These are phyloP conservation scores for Zygotorulaspora danielsina DNA, from an alignment of 805 yeast genomes.

Conservation along the genomic window DNA sequence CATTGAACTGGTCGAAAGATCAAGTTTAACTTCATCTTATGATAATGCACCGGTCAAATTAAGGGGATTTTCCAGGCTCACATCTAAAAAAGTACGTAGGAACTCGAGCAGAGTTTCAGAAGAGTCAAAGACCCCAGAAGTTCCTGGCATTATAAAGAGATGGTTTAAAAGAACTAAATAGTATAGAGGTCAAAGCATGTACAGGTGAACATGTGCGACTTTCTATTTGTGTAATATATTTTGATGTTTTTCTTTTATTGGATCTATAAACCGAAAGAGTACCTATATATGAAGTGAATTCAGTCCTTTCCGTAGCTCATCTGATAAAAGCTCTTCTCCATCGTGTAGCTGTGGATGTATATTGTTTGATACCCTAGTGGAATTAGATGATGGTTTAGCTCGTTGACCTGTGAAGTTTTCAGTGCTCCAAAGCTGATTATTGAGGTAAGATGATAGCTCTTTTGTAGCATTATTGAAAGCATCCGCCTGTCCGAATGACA, in stretches of 20 bases:
- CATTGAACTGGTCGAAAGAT: slow-evolving; percentile 2
- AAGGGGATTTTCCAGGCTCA: slow-evolving; percentile 10
- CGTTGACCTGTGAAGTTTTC: slow-evolving; percentile 4
- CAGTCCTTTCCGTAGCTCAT: slow-evolving; percentile 1
- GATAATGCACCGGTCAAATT: slow-evolving; percentile 5
- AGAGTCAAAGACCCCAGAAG: slow-evolving; percentile 1
- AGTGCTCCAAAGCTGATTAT: slow-evolving; percentile 26
- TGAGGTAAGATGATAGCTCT: slow-evolving; percentile 25
- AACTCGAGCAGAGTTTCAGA: slow-evolving; percentile 3
- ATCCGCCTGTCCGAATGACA: slow-evolving; percentile 29
- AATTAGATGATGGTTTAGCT: not conserved
- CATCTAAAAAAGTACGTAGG: slow-evolving; percentile 4
- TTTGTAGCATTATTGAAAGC: slow-evolving; percentile 20
- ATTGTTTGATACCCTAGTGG: slow-evolving; percentile 1
- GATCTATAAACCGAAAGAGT: not conserved
- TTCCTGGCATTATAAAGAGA: slow-evolving; percentile 5
- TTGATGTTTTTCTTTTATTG: not conserved
- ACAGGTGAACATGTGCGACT: not conserved
- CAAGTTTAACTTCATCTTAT: slow-evolving; percentile 3
- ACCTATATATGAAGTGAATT: not conserved
- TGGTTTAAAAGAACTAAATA: slow-evolving; percentile 8
- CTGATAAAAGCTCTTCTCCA: not conserved
- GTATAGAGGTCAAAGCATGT: not conserved
- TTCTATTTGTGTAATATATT: not conserved
- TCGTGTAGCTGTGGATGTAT: not conserved